Evolutionary conservation across 169 alveolate species (phyloP), one percentile per base, ranked within the genome.

Genomic region (Plasmodium cynomolgi): DNA sequence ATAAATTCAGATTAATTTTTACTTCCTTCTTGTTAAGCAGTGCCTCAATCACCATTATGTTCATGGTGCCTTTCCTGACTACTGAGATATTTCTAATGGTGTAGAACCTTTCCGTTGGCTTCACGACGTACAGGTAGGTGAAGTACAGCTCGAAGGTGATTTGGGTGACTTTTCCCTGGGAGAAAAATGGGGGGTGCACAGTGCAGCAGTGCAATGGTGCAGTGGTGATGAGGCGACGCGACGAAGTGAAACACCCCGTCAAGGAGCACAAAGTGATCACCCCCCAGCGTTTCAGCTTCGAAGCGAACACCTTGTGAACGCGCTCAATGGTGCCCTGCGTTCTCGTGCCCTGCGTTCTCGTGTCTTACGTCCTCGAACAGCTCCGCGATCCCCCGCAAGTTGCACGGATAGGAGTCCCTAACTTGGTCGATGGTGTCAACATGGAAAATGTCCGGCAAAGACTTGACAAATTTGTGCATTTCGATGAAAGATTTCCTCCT

Each of bases 401-500:
- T 88, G 50, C 82, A 79, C 71, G 20, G 47, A 58, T 58, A 56
- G 58, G 71, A 39, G 8, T 79, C 50, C 47, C 71, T 88, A 58
- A 88, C 23, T 58, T 88, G 75, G n/a, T 88, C 39, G 33, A 88
- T 88, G 44, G 81, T 88, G 50, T 56, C 50, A 79, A 79, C 80
- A 54, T 79, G 84, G 34, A 88, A 88, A 56, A 88, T 62, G 50
- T 88, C 58, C 31, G 77, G 71, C 13, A 33, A n/a, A 15, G 37
- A 72, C 23, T 88, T 88, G 71, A n/a, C 39, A 58, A 79, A 88
- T 88, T 88, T 88, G 0, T 79, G n/a, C 82, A 80, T 81, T 88
- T 79, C 77, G 13, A 88, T 88, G n/a, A 41, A 17, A 56, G 80
- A n/a, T 72, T 79, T 79, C n/a, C 72, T 79, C 72, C 90, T 77